Base-by-base conservation (phyloP, 169 alveolate species). In the Eimeria praecox region DNA sequence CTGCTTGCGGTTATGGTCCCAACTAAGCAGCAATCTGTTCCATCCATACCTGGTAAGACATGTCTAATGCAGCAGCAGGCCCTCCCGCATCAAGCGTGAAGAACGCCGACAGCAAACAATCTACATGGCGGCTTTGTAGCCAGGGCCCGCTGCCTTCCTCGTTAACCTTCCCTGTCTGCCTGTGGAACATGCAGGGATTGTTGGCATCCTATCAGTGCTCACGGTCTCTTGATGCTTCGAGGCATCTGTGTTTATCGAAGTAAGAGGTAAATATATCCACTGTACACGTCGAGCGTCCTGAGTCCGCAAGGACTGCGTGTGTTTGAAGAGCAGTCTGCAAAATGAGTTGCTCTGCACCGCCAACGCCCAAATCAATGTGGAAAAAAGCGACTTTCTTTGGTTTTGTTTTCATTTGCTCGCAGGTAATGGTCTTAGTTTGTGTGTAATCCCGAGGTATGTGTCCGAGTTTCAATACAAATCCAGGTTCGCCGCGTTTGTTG, bases 311-410 rank as follows among this genome's bases (percentile, higher is more conserved):
- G 73, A 38, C 52, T 42, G 62, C 64, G 96, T 90, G 69, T 96
- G 97, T 96, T 98, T 97, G 92, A n/a, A 98, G 95, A 24, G 99
- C 99, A 44, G 99, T 96, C 75, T 97, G 98, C 42, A 98, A 98
- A 71, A 98, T 97, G 54, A 98, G 97, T 95, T 98, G 98, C 95
- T 99, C 99, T 22, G 99, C 99, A 12, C 99, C 99, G 62, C 99
- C 99, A 35, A 98, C 98, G 52, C 99, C 99, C 82, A 98, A 96
- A 95, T 99, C 99, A 20, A 99, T 99, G 94, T 99, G 99, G 54
- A 98, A 95, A 80, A 99, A 98, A 12, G 99, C 99, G 42, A 82
- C 88, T 33, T 38, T 38, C 42, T 9, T 59, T 52, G 78, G 82
- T 40, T 22, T 35, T 44, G 56, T 0, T 52, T 52, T 14, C 92